Percentiles rank a stretch among this genome's conserved stretches.
Evolutionary conservation across 164 flowering plant genomes (phyloP).

Genomic region (Cinnamomum chago): DNA sequence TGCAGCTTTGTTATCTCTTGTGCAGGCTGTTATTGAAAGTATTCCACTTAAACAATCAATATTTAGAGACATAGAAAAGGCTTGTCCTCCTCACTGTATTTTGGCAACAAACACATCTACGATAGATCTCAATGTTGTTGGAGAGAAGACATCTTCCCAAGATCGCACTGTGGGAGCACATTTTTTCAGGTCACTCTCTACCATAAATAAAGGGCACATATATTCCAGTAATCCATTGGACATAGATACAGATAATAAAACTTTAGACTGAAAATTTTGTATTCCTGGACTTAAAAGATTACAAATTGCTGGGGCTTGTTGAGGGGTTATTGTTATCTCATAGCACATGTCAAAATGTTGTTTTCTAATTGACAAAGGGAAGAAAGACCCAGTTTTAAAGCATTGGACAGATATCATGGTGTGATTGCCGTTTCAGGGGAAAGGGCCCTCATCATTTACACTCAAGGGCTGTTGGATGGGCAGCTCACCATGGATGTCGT

Average conservation of each 20-base stretch:
- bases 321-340: not conserved
- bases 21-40: constrained; percentile 90
- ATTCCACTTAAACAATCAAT: constrained; percentile 76
- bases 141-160: constrained; percentile 71
- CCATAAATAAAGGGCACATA: not conserved
- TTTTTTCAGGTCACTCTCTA: constrained; percentile 82
- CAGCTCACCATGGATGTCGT: not conserved
- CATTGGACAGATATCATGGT: not conserved
- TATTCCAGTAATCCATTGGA: not conserved
- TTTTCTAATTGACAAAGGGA: not conserved
- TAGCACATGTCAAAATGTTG: not conserved
- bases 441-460: not conserved
- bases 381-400: not conserved
- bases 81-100: constrained; percentile 85
- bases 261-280: too few species aligned
- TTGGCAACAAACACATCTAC: constrained; percentile 95
- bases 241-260: not conserved
- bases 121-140: constrained; percentile 79
- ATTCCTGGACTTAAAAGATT: not conserved
- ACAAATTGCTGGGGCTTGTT: not conserved
- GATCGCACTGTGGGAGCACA: constrained; percentile 94
- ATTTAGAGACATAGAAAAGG: constrained; percentile 80
- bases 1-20: not conserved
- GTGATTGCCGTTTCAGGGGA: not conserved
- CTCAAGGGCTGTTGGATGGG: not conserved